Evolutionary conservation across 148 eudicot genomes (phyloP).

Genomic region (Persicaria maculosa): DNA sequence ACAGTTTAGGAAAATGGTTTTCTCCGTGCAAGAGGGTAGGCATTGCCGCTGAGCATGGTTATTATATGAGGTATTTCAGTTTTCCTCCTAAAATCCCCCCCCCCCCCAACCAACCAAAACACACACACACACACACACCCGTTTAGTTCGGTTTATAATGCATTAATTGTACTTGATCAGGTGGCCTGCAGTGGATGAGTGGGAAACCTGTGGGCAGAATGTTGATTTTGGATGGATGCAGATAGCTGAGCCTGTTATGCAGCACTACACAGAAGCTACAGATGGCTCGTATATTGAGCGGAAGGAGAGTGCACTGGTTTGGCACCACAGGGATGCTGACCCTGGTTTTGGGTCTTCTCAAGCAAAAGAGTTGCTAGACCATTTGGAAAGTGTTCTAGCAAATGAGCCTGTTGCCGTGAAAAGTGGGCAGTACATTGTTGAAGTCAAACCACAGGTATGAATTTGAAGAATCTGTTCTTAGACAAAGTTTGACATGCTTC

Average conservation of each 20-base stretch:
- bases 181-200: conserved; percentile 32
- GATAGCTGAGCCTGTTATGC: conserved; percentile 42
- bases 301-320: conserved; percentile 43
- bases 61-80: conserved; percentile 30
- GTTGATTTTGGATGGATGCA: conserved; percentile 43
- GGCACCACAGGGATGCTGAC: conserved; percentile 46
- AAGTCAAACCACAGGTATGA: conserved; percentile 43
- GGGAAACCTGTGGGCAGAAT: conserved; percentile 33
- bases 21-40: conserved; percentile 39
- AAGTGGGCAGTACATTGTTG: conserved; percentile 42
- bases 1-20: conserved; percentile 39
- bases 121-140: background rate
- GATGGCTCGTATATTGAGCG: conserved; percentile 40
- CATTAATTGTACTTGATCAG: conserved; percentile 16
- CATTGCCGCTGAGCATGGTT: conserved; percentile 48
- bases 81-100: no score
- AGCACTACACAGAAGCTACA: conserved; percentile 34
- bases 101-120: no score
- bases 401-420: conserved; percentile 45
- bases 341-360: conserved; percentile 40
- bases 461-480: background rate
- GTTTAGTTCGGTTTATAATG: background rate
- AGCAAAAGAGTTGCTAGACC: conserved; percentile 47
- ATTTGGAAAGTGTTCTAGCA: conserved; percentile 39
- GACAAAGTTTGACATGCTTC: no score